Evolutionary conservation across 768 basidiomycete species (phyloP).

Genomic region (Pleurotus cornucopiae): DNA sequence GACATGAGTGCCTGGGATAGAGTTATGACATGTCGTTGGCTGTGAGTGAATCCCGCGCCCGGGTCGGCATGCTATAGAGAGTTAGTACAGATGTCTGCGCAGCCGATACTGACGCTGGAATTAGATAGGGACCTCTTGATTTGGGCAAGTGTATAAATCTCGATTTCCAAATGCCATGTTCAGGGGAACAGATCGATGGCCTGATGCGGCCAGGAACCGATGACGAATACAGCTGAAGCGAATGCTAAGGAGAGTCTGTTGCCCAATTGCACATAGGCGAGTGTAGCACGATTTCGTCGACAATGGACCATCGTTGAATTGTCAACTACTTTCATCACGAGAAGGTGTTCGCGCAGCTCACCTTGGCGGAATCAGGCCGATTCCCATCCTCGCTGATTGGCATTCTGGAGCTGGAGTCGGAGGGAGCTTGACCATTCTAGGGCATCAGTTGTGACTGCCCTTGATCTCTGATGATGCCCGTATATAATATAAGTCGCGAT

Average conservation of each 20-base stretch:
- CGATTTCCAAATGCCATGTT: constrained; percentile 4
- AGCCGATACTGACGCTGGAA: constrained; percentile 5
- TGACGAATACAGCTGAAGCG: constrained; percentile 3
- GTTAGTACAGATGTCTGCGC: constrained; percentile 4
- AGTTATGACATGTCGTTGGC: constrained; percentile 7
- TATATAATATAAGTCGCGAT: not conserved
- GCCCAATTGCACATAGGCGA: not conserved
- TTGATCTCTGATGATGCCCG: not conserved
- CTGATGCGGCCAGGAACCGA: constrained; percentile 6
- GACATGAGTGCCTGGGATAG: constrained; percentile 4
- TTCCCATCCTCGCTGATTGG: not conserved
- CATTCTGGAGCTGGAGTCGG: not conserved
- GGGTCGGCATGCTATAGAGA: constrained; percentile 6
- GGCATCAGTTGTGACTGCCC: not conserved
- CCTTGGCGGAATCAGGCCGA: too few relatives aligned
- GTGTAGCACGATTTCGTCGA: not conserved
- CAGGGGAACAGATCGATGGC: constrained; percentile 7
- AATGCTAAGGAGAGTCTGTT: not conserved
- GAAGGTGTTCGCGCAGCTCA: too few relatives aligned
- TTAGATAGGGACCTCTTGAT: constrained; percentile 1
- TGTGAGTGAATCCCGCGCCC: constrained; percentile 7
- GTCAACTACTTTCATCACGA: too few relatives aligned
- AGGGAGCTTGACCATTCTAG: constrained; percentile 7
- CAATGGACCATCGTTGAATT: too few relatives aligned
- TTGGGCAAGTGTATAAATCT: constrained; percentile 8